Base-by-base conservation (phyloP, 1,284 basidiomycete species). In the Meira nashicola region DNA sequence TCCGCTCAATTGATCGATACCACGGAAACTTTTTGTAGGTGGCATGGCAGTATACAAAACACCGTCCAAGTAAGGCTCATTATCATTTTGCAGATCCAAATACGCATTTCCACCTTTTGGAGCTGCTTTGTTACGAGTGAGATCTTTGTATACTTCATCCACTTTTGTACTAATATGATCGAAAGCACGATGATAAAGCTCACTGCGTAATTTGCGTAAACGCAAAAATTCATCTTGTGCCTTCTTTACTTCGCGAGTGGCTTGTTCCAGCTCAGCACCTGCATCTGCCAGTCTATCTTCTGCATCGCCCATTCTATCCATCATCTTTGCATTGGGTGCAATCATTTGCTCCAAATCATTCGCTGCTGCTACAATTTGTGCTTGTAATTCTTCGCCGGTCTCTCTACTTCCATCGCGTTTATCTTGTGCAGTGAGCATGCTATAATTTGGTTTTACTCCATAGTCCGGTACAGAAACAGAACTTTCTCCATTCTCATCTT, bases 1-100 rank as follows among this genome's bases (percentile, higher is more conserved):
- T 55, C 94, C 95, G 0, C 92, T 97, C 5, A 98, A 82, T 78
- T 97, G 93, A 63, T 97, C 93, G 89, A 98, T 98, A 78, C 98
- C 95, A 66, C 93, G 85, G 83, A 98, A 98, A 6, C 92, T 89
- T 79, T 99, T 99, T 87, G 97, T 94, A 0, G 93, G 93, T 14
- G 75, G 75, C 90, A 98, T 98, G 0, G 93, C 92, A 77, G 96
- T 93, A 78, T 97, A 98, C 79, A 94, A 95, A 81, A 98, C 90
- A 59, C 94, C 95, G 28, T 87, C 89, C 23, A 85, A 84, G 73
- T 98, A 98, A 0, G 95, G 95, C 83, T 98, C 95, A 89, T 98
- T 94, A 62, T 85, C 90, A 74, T 98, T 94, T 74, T 99, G 95
- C 68, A 98, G 82, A 79, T 87, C 90, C 38, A 98, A 84, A 80